A percentile compares a stretch with the other conserved stretches of the same genome.
These are phyloP conservation scores for Beta vulgaris DNA, from an alignment of 148 eudicot genomes.

Conservation along the genomic window DNA sequence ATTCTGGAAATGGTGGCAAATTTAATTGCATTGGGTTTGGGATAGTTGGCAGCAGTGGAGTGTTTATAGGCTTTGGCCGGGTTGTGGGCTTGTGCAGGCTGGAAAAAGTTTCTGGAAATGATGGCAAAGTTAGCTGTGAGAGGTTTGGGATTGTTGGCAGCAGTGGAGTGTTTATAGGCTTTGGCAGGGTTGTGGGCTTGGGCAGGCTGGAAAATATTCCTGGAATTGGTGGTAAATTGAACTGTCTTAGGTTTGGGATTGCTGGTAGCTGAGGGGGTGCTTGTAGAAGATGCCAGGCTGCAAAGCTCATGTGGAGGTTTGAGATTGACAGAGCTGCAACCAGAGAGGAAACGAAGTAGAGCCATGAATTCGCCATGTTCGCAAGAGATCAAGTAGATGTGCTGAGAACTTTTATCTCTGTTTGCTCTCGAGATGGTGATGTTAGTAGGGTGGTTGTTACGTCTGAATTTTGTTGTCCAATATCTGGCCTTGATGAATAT, in stretches of 20 bases:
- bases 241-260: not conserved
- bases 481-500: slow-evolving; percentile 10
- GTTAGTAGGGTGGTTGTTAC: not conserved
- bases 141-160: slow-evolving; percentile 28
- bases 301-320: slow-evolving; percentile 21
- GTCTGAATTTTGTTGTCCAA: slow-evolving; percentile 3
- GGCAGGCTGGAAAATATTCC: too few species aligned
- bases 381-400: not conserved
- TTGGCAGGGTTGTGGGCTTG: not conserved
- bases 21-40: slow-evolving; percentile 6
- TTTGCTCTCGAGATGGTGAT: not conserved
- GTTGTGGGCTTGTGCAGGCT: slow-evolving; percentile 11
- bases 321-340: slow-evolving; percentile 29
- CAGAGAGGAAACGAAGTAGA: slow-evolving; percentile 13
- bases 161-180: slow-evolving; percentile 9
- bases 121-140: slow-evolving; percentile 22
- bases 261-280: slow-evolving; percentile 22
- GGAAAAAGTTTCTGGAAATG: slow-evolving; percentile 22
- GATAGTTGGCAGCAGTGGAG: slow-evolving; percentile 5
- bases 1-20: slow-evolving; percentile 18
- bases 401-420: not conserved
- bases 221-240: too few species aligned
- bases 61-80: slow-evolving; percentile 9
- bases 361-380: slow-evolving; percentile 20
- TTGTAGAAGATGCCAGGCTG: slow-evolving; percentile 35